Conservation (phyloP, 176 grass and related monocot genomes). For the Pontederia paniculata region DNA sequence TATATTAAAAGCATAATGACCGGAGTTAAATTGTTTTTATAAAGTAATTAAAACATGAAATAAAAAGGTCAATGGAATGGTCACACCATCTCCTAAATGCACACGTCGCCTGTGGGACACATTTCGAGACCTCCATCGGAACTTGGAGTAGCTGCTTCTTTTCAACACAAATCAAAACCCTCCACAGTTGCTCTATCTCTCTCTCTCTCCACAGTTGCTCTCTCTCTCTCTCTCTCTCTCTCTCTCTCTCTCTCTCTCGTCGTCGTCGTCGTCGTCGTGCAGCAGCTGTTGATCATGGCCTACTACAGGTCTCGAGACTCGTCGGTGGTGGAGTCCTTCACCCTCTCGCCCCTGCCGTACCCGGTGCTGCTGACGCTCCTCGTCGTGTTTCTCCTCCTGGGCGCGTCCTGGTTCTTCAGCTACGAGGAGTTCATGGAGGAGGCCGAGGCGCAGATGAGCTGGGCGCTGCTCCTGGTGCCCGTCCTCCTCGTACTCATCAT, state of each 20-base stretch:
- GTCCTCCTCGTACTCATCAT: constrained; percentile 59
- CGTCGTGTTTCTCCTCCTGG: constrained; percentile 12
- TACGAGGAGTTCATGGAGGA: constrained; percentile 68
- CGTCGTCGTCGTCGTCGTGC: too few species aligned
- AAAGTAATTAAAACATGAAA: too few species aligned
- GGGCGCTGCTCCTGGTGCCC: constrained; percentile 51
- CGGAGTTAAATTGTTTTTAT: too few species aligned
- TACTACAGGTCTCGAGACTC: constrained; percentile 8
- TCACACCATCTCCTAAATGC: too few species aligned
- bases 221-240: background rate
- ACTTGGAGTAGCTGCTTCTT: too few species aligned
- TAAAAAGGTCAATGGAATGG: too few species aligned
- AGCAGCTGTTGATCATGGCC: background rate
- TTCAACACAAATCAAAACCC: background rate
- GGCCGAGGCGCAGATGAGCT: constrained; percentile 52
- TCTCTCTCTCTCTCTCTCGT: too few species aligned
- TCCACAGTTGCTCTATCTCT: background rate
- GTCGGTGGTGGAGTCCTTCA: constrained; percentile 6
- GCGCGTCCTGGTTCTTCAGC: constrained; percentile 18
- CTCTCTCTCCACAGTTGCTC: background rate
- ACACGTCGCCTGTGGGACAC: too few species aligned
- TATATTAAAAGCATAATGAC: too few species aligned
- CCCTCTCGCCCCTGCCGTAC: constrained; percentile 16
- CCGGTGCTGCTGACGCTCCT: constrained; percentile 20
- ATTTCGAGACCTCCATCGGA: too few species aligned